Percentiles rank a stretch among this genome's conserved stretches.
These are phyloP conservation scores for Spergularia azorica DNA, from an alignment of 179 eudicot genomes.

Conservation along the genomic window DNA sequence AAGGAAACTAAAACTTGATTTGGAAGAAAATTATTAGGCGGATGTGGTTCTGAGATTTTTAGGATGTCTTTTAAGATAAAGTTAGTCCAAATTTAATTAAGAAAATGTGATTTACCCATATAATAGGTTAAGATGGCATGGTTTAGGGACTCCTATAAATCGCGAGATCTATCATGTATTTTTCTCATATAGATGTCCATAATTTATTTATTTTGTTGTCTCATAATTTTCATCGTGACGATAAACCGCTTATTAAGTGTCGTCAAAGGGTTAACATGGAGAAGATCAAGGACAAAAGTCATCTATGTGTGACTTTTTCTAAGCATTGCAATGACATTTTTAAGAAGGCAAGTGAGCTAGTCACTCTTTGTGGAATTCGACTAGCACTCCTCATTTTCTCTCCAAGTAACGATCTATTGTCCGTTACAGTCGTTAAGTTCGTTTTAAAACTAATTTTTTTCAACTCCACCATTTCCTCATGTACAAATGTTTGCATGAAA, in stretches of 20 bases:
- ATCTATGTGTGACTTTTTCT: constrained; percentile 20
- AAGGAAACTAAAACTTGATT: too few species aligned
- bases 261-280: constrained; percentile 16
- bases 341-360: constrained; percentile 22
- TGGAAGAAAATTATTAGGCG: too few species aligned
- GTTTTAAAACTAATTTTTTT: too few species aligned
- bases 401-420: background rate
- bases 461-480: too few species aligned
- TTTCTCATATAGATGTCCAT: background rate
- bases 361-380: constrained; percentile 15
- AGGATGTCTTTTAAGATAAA: too few species aligned
- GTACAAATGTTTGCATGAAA: too few species aligned
- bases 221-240: background rate
- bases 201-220: background rate
- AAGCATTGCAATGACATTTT: constrained; percentile 22
- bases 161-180: background rate
- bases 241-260: constrained; percentile 9
- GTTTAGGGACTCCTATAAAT: background rate
- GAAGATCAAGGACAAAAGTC: constrained; percentile 10
- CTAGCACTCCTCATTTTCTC: constrained; percentile 14
- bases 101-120: background rate
- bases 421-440: too few species aligned
- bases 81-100: too few species aligned
- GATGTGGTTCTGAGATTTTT: too few species aligned
- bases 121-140: too few species aligned